phyloP scores from a whole-genome alignment of 2,329 filamentous ascomycete genomes.

The Kalmusia sp. region DNA sequence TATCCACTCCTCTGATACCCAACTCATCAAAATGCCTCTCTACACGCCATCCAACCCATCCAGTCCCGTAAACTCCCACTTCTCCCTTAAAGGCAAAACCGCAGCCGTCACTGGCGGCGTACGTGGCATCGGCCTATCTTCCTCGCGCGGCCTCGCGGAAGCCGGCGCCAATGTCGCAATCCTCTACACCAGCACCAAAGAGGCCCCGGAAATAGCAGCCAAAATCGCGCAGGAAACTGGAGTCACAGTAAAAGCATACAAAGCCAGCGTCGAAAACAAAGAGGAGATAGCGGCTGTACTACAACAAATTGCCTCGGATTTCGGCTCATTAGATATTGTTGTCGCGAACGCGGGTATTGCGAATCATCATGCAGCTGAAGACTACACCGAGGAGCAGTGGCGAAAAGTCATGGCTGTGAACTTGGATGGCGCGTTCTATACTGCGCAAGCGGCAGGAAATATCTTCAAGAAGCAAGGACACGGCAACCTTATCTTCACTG shows the following conservation, averaged over 20 bases:
- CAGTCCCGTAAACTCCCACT: slow-evolving; percentile 12
- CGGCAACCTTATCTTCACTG: slow-evolving; percentile 79
- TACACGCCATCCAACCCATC: slow-evolving; percentile 14
- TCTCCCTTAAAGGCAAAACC: slow-evolving; percentile 40
- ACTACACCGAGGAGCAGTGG: slow-evolving; percentile 80
- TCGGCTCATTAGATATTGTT: slow-evolving; percentile 48
- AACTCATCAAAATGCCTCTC: slow-evolving; percentile 29
- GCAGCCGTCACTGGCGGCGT: slow-evolving; percentile 50
- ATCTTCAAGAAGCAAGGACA: slow-evolving; percentile 73
- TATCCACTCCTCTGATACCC: neutral
- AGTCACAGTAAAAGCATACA: slow-evolving; percentile 22
- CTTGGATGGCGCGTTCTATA: slow-evolving; percentile 78
- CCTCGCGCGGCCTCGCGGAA: slow-evolving; percentile 33
- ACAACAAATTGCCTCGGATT: slow-evolving; percentile 38
- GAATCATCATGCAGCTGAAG: slow-evolving; percentile 66
- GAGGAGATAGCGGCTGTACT: slow-evolving; percentile 17
- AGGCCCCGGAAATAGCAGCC: slow-evolving; percentile 20
- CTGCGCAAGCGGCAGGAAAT: slow-evolving; percentile 63
- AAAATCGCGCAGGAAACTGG: slow-evolving; percentile 20
- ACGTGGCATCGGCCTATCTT: slow-evolving; percentile 61
- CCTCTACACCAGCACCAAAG: slow-evolving; percentile 23
- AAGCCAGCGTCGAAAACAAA: slow-evolving; percentile 19
- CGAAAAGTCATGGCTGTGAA: slow-evolving; percentile 82
- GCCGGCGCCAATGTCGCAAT: slow-evolving; percentile 49
- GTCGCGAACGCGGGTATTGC: slow-evolving; percentile 52